phyloP scores from a whole-genome alignment of 306 rosid species.

The Castanea mollissima region DNA sequence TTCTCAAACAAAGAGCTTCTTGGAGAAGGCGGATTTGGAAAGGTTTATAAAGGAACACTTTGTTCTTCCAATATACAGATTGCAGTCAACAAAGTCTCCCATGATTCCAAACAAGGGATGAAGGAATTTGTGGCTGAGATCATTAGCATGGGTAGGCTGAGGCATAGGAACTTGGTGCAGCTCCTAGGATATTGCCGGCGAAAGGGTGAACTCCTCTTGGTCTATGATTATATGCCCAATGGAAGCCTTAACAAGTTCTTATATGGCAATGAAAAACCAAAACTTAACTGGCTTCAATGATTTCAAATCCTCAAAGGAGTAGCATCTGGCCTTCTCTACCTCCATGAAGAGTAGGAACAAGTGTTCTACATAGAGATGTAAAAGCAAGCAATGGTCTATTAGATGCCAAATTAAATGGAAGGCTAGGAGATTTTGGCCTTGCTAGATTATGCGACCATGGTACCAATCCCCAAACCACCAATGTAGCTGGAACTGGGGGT shows the following conservation, averaged over 20 bases:
- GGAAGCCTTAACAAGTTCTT: slow-evolving; percentile 41
- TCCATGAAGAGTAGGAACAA: slow-evolving; percentile 70
- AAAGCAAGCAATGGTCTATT: slow-evolving; percentile 67
- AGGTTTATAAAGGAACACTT: slow-evolving; percentile 63
- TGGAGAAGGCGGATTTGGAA: slow-evolving; percentile 73
- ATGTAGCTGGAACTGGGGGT: slow-evolving; percentile 72
- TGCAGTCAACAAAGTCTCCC: slow-evolving; percentile 32
- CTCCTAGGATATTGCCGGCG: slow-evolving; percentile 3
- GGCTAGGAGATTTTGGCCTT: slow-evolving; percentile 72
- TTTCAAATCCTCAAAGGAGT: slow-evolving; percentile 49
- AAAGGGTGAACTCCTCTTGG: too few species aligned
- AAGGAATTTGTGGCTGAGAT: too few species aligned
- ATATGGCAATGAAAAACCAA: slow-evolving; percentile 28
- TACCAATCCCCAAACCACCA: slow-evolving; percentile 55
- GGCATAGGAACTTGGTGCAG: slow-evolving; percentile 63
- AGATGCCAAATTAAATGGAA: slow-evolving; percentile 53
- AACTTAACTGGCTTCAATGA: slow-evolving; percentile 59
- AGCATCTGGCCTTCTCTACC: slow-evolving; percentile 55
- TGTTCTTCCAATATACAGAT: slow-evolving; percentile 45
- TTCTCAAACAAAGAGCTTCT: slow-evolving; percentile 48
- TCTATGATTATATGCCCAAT: too few species aligned
- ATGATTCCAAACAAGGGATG: too few species aligned
- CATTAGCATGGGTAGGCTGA: slow-evolving; percentile 40
- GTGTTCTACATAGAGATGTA: slow-evolving; percentile 67
- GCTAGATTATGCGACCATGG: slow-evolving; percentile 61